A percentile compares a stretch with the other conserved stretches of the same genome.
These are phyloP conservation scores for Eutrema heterophyllum DNA, from an alignment of 345 rosid species.

Conservation along the genomic window DNA sequence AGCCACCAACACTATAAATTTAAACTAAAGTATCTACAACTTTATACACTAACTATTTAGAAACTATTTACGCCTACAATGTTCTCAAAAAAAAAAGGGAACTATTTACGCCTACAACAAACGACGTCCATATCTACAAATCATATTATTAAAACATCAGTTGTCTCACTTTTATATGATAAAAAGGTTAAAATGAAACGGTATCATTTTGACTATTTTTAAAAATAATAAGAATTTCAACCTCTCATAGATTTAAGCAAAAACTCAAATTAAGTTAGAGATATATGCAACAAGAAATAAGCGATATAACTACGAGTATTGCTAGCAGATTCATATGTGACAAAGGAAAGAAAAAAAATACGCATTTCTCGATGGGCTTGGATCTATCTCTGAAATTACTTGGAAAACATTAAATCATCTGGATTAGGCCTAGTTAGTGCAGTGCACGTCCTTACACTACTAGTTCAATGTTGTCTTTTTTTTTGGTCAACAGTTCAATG, in stretches of 20 bases:
- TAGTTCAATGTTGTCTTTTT: too few relatives aligned
- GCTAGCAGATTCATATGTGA: background rate
- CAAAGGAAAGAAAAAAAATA: too few relatives aligned
- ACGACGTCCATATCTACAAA: background rate
- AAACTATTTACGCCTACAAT: background rate
- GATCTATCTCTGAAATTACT: too few relatives aligned
- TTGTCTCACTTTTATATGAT: background rate
- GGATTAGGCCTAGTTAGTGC: too few relatives aligned
- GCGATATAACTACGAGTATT: background rate
- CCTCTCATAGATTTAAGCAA: background rate
- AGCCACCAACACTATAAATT: background rate
- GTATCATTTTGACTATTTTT: background rate
- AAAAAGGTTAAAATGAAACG: background rate
- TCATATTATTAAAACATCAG: background rate
- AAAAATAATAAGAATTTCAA: background rate
- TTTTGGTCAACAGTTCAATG: too few relatives aligned
- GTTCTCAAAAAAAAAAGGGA: too few relatives aligned
- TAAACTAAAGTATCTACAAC: background rate
- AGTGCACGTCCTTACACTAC: too few relatives aligned
- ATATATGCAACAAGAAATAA: background rate
- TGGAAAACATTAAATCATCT: too few relatives aligned
- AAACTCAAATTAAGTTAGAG: background rate
- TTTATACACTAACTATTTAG: background rate
- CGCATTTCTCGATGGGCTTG: too few relatives aligned
- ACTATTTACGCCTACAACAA: background rate